A percentile compares a stretch with the other conserved stretches of the same genome.
Conservation (phyloP, 192 early-diverging fungal genomes). For the Endogone sp. region DNA sequence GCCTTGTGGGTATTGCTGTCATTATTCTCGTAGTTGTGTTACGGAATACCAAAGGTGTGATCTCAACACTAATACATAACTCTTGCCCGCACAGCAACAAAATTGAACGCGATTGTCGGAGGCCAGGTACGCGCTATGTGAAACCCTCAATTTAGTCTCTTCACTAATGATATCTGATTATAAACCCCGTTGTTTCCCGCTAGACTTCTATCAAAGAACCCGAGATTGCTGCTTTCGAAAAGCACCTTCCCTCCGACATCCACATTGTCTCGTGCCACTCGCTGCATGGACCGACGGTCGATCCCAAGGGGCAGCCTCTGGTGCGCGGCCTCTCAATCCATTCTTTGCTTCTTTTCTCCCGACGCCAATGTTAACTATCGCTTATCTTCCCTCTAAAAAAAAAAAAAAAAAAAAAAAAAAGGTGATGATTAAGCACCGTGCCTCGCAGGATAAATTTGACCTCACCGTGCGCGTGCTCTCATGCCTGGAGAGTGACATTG, state of each 20-base stretch:
- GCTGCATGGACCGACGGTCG: conserved; percentile 90
- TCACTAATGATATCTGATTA: background rate
- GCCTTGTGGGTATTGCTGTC: conserved; percentile 57
- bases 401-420: conserved; percentile 17
- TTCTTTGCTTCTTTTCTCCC: conserved; percentile 7
- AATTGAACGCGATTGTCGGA: conserved; percentile 80
- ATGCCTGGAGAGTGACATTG: conserved; percentile 79
- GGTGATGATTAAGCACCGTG: conserved; percentile 79
- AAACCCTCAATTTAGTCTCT: too few species aligned
- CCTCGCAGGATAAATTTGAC: conserved; percentile 52
- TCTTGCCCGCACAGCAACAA: conserved; percentile 58
- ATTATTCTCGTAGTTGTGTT: too few species aligned
- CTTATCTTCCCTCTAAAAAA: too few species aligned
- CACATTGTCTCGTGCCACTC: conserved; percentile 94
- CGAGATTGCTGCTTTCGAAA: conserved; percentile 88
- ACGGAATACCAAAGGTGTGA: background rate
- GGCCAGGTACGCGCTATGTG: conserved; percentile 59
- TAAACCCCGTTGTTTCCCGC: background rate
- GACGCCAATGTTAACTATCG: background rate
- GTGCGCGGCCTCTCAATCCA: conserved; percentile 27
- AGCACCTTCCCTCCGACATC: conserved; percentile 83
- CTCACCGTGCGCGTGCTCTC: conserved; percentile 60
- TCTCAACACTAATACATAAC: background rate
- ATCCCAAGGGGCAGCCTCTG: conserved; percentile 77
- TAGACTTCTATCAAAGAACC: conserved; percentile 94